Conservation (phyloP, 1,139 yeast species). For the Pichia sp. region DNA sequence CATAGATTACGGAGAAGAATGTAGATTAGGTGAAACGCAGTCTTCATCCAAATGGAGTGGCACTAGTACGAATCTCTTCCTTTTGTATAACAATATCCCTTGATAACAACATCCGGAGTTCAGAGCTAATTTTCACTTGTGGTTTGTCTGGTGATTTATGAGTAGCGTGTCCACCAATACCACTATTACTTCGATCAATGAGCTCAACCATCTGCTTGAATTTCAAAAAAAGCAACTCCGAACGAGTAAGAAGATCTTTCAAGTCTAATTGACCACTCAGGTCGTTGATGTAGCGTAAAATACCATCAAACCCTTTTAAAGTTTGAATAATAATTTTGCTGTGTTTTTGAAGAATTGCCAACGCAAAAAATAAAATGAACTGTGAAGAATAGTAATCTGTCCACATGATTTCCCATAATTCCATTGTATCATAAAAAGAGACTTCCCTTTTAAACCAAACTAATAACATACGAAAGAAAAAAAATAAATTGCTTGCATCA, state of each 20-base stretch:
- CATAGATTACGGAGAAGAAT: too few relatives aligned
- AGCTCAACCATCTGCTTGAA: conserved; percentile 74
- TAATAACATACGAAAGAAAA: conserved; percentile 87
- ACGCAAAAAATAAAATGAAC: conserved; percentile 77
- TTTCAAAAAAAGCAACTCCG: conserved; percentile 74
- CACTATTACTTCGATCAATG: conserved; percentile 53
- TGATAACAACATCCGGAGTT: conserved; percentile 54
- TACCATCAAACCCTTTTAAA: conserved; percentile 77
- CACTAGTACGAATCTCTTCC: conserved; percentile 49
- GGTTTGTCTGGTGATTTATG: conserved; percentile 1
- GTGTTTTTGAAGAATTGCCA: conserved; percentile 82
- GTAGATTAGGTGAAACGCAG: not conserved
- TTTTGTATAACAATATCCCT: conserved; percentile 56
- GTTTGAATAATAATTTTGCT: conserved; percentile 72
- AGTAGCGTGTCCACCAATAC: conserved; percentile 18
- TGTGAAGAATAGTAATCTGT: conserved; percentile 83
- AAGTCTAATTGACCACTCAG: conserved; percentile 64
- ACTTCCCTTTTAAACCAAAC: conserved; percentile 96
- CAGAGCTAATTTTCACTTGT: conserved; percentile 36
- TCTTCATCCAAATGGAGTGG: conserved; percentile 25
- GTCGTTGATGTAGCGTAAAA: conserved; percentile 87
- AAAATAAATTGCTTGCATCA: conserved; percentile 84
- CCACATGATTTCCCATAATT: conserved; percentile 88
- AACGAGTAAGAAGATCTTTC: conserved; percentile 67
- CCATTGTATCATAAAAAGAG: conserved; percentile 67